These are phyloP conservation scores for Aspergillus steynii DNA, from an alignment of 495 filamentous ascomycete species.

Conservation along the genomic window DNA sequence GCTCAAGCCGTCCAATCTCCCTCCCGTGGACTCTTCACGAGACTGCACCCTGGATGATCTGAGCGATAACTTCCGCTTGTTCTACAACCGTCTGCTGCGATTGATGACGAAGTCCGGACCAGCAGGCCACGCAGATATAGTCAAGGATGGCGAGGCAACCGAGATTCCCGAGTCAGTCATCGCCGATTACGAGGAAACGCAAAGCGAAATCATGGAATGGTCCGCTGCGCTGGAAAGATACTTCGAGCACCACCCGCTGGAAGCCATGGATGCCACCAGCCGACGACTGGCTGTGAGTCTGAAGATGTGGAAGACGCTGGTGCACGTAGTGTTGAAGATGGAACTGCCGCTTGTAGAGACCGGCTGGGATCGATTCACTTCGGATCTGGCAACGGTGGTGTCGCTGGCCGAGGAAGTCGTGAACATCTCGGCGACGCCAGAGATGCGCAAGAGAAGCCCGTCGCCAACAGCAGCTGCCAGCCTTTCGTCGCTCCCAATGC, in stretches of 20 bases:
- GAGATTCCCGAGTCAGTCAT: not conserved
- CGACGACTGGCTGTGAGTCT: constrained; percentile 4
- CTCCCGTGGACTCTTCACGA: not conserved
- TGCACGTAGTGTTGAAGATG: constrained; percentile 13
- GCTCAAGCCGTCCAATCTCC: not conserved
- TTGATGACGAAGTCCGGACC: not conserved
- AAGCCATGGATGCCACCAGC: not conserved
- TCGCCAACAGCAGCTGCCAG: not conserved
- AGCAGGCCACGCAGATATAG: not conserved
- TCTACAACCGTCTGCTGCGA: constrained; percentile 7
- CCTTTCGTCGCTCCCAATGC: not conserved
- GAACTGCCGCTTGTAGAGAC: constrained; percentile 12
- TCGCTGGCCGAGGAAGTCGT: constrained; percentile 17
- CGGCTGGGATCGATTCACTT: constrained; percentile 14
- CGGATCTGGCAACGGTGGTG: constrained; percentile 10
- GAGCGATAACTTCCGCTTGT: constrained; percentile 1
- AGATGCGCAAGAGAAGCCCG: not conserved
- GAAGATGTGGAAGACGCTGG: constrained; percentile 14
- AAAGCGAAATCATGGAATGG: not conserved
- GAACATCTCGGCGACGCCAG: constrained; percentile 23
- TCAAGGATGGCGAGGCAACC: not conserved
- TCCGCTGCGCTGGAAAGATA: not conserved
- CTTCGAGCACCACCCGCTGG: not conserved
- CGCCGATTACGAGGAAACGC: not conserved
- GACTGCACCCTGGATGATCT: constrained; percentile 1